These are phyloP conservation scores for Colletotrichum lindemuthianum DNA, from an alignment of 2,329 filamentous ascomycete species.

Conservation along the genomic window DNA sequence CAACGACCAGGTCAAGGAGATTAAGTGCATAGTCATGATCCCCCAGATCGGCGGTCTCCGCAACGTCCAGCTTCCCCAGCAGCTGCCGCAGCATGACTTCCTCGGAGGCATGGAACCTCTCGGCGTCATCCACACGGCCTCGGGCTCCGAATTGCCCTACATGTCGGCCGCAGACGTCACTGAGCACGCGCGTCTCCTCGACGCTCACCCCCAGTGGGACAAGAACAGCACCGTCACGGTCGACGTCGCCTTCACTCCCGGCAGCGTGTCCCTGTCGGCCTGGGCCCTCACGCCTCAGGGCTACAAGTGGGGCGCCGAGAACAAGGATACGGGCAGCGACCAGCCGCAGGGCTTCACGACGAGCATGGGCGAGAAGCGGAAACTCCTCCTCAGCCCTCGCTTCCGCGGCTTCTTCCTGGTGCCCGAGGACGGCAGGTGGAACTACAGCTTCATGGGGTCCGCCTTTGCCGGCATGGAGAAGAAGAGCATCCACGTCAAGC, in stretches of 20 bases:
- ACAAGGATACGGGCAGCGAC: constrained; percentile 91
- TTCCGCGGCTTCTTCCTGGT: constrained; percentile 97
- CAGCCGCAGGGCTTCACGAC: constrained; percentile 94
- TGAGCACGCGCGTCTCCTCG: constrained; percentile 90
- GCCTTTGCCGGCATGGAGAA: constrained; percentile 90
- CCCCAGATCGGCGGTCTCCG: constrained; percentile 95
- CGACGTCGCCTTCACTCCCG: constrained; percentile 95
- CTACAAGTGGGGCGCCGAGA: constrained; percentile 97
- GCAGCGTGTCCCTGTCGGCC: constrained; percentile 92
- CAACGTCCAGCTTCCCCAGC: constrained; percentile 88
- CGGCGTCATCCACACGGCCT: constrained; percentile 94
- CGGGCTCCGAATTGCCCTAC: constrained; percentile 93
- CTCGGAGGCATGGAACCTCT: constrained; percentile 88
- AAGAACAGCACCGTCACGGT: constrained; percentile 91
- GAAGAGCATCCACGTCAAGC: constrained; percentile 88
- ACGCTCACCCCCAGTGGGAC: constrained; percentile 80
- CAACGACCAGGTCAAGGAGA: constrained; percentile 96
- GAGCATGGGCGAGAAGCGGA: constrained; percentile 93
- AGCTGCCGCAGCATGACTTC: constrained; percentile 92
- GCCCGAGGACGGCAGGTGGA: constrained; percentile 90
- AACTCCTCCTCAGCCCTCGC: constrained; percentile 90
- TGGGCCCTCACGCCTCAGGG: constrained; percentile 93
- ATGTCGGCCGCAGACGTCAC: constrained; percentile 97
- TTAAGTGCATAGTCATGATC: constrained; percentile 96
- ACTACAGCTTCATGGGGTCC: constrained; percentile 97